phyloP scores from a whole-genome alignment of 2,329 filamentous ascomycete species.

The Beauveria medogensis region DNA sequence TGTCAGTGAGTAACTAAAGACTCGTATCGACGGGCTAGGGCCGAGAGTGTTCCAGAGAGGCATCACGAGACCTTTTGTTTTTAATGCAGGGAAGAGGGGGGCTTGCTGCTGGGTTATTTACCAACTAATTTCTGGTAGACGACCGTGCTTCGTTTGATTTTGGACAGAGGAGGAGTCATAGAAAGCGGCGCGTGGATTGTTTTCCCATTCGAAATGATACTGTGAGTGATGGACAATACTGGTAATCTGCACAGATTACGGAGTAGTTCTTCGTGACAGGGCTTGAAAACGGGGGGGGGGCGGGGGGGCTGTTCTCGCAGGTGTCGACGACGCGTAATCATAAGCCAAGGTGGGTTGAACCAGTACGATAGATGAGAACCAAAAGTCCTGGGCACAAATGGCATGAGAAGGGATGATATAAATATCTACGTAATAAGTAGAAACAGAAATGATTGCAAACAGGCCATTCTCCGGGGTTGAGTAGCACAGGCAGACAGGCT shows the following conservation, averaged over 20 bases:
- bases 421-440: too few relatives aligned
- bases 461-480: background rate
- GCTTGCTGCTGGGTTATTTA: background rate
- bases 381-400: background rate
- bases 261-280: background rate
- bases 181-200: background rate
- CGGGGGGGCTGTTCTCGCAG: too few relatives aligned
- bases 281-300: too few relatives aligned
- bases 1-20: too few relatives aligned
- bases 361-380: too few relatives aligned
- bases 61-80: conserved; percentile 4
- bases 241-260: too few relatives aligned
- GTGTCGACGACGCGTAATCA: background rate
- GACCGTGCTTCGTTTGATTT: background rate
- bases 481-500: background rate
- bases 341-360: background rate
- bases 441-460: background rate
- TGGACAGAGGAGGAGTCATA: background rate
- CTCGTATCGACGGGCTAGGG: background rate
- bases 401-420: background rate
- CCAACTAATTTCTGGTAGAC: background rate
- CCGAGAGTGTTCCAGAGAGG: background rate
- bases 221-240: background rate
- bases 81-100: background rate
- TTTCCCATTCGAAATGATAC: background rate